A percentile compares a stretch with the other conserved stretches of the same genome.
Conservation (phyloP, 2,329 filamentous ascomycete species). For the Calonectria multiphialidica region DNA sequence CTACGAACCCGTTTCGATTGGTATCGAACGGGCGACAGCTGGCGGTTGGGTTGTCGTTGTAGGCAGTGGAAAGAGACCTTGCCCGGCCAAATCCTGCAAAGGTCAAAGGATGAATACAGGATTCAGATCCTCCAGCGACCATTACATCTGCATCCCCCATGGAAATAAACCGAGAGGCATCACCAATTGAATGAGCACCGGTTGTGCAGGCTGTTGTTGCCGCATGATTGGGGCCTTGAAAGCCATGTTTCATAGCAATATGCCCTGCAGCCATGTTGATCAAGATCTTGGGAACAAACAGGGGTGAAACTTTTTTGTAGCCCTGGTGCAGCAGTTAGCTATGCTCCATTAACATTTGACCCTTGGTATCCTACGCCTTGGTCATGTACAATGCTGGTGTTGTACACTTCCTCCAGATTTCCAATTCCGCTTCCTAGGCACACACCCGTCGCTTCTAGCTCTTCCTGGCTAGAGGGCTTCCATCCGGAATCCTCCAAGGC, state of each 20-base stretch:
- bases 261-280: constrained; percentile 97
- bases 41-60: constrained; percentile 77
- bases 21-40: constrained; percentile 91
- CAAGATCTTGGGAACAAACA: constrained; percentile 92
- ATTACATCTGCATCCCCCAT: constrained; percentile 94
- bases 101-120: constrained; percentile 94
- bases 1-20: constrained; percentile 86
- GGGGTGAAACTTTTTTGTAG: constrained; percentile 91
- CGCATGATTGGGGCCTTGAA: constrained; percentile 92
- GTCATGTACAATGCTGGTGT: constrained; percentile 82
- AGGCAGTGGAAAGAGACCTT: constrained; percentile 85
- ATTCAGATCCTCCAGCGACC: constrained; percentile 95
- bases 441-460: constrained; percentile 85
- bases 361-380: constrained; percentile 69
- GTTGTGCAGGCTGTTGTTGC: constrained; percentile 97
- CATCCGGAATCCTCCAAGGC: constrained; percentile 87
- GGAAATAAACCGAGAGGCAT: constrained; percentile 93
- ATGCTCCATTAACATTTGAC: background rate
- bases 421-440: constrained; percentile 97
- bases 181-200: constrained; percentile 92
- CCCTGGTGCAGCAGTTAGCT: constrained; percentile 66
- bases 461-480: constrained; percentile 69
- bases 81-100: constrained; percentile 93
- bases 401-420: constrained; percentile 90
- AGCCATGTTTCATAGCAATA: constrained; percentile 91